Conservation (phyloP, 805 yeast species). For the Lachancea thermotolerans region DNA sequence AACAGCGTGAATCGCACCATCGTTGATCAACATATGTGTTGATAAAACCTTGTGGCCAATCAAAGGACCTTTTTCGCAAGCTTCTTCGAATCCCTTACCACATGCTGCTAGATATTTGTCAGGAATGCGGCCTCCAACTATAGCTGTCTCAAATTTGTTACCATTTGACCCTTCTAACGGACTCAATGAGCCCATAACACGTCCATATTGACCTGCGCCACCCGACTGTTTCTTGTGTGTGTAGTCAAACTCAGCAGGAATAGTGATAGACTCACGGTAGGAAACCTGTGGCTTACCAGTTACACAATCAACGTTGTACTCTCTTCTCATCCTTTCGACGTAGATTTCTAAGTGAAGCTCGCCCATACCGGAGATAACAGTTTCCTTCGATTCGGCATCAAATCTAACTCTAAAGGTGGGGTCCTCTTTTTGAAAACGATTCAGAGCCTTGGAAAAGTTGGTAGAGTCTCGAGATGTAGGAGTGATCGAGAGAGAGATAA, state of each 20-base stretch:
- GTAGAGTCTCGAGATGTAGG: slow-evolving; percentile 84
- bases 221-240: slow-evolving; percentile 98
- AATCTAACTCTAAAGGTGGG: slow-evolving; percentile 94
- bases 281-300: slow-evolving; percentile 98
- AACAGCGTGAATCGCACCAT: slow-evolving; percentile 96
- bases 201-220: slow-evolving; percentile 99
- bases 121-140: slow-evolving; percentile 95
- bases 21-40: slow-evolving; percentile 86
- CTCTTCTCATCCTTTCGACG: slow-evolving; percentile 97
- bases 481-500: slow-evolving; percentile 81
- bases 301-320: slow-evolving; percentile 88
- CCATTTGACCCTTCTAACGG: slow-evolving; percentile 44
- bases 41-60: slow-evolving; percentile 93
- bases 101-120: slow-evolving; percentile 93
- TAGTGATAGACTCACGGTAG: slow-evolving; percentile 84
- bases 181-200: slow-evolving; percentile 78
- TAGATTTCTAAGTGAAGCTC: slow-evolving; percentile 95
- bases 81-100: slow-evolving; percentile 91
- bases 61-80: slow-evolving; percentile 92
- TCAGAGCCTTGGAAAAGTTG: slow-evolving; percentile 93
- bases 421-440: slow-evolving; percentile 96
- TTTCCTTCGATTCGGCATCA: slow-evolving; percentile 89
- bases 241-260: slow-evolving; percentile 74
- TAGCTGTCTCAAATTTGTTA: slow-evolving; percentile 74
- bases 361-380: slow-evolving; percentile 92